phyloP scores from a whole-genome alignment of 495 filamentous ascomycete genomes.

The Pseudoneurospora amorphoporcata region DNA sequence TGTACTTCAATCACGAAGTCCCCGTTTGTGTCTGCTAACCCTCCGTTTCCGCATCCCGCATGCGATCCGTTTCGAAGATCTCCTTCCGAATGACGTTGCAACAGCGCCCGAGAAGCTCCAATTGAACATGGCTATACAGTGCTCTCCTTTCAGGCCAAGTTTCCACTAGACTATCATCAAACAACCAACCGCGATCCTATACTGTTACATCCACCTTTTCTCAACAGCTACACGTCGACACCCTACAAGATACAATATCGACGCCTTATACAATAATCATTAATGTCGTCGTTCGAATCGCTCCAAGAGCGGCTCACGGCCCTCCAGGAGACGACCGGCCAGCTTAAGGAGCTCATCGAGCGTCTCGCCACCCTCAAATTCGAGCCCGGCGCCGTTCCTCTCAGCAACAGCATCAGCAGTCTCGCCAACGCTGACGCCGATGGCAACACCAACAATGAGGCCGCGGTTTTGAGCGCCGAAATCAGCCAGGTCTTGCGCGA shows the following conservation, averaged over 20 bases:
- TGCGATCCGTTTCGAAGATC: not conserved
- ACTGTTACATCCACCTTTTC: not conserved
- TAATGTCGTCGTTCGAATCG: constrained; percentile 40
- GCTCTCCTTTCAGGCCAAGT: not conserved
- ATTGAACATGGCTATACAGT: not conserved
- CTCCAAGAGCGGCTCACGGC: constrained; percentile 57
- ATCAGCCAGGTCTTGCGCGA: constrained; percentile 77
- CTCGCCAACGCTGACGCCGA: not conserved
- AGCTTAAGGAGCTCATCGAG: constrained; percentile 63
- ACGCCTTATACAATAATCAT: not conserved
- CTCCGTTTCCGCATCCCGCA: not conserved
- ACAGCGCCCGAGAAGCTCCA: not conserved
- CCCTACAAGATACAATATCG: not conserved
- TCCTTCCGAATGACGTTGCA: not conserved
- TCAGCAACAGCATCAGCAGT: constrained; percentile 11
- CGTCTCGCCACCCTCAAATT: constrained; percentile 61
- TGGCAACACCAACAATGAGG: constrained; percentile 21
- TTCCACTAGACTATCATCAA: not conserved
- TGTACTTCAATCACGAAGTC: not conserved
- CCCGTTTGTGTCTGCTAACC: not conserved
- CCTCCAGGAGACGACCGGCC: constrained; percentile 56
- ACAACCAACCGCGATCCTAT: not conserved
- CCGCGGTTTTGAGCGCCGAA: constrained; percentile 68
- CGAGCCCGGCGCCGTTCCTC: constrained; percentile 46
- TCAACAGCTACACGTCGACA: not conserved